Conservation (phyloP, 768 basidiomycete genomes). For the Xanthoconium stramineum region DNA sequence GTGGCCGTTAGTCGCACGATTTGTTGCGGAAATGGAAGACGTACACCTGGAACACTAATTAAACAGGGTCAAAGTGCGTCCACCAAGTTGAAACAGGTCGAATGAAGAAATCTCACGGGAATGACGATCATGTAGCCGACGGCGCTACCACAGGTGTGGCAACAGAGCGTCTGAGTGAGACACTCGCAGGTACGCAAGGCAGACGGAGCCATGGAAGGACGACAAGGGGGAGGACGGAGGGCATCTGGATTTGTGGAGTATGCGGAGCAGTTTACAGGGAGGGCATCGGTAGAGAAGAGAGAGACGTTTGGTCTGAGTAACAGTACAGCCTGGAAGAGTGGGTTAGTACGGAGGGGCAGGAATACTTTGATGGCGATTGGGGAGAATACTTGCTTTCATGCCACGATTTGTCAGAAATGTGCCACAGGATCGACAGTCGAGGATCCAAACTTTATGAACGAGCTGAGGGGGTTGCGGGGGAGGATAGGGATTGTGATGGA, state of each 20-base stretch:
- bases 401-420: conserved; percentile 79
- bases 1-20: conserved; percentile 78
- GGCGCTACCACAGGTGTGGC: conserved; percentile 70
- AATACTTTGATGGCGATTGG: neutral
- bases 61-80: conserved; percentile 12
- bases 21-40: conserved; percentile 60
- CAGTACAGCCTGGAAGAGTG: conserved; percentile 63
- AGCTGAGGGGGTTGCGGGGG: conserved; percentile 39
- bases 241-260: conserved; percentile 49
- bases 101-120: conserved; percentile 39
- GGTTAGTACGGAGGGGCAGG: conserved; percentile 3
- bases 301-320: conserved; percentile 77
- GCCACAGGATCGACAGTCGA: conserved; percentile 72
- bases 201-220: conserved; percentile 32
- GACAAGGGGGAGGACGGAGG: conserved; percentile 38
- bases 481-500: conserved; percentile 42
- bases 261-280: conserved; percentile 74
- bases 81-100: conserved; percentile 2
- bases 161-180: conserved; percentile 76
- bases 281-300: conserved; percentile 79
- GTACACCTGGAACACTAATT: conserved; percentile 67
- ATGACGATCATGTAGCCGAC: conserved; percentile 82
- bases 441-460: conserved; percentile 74
- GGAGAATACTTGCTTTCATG: conserved; percentile 61
- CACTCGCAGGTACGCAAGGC: conserved; percentile 73